Evolutionary conservation across 2,329 filamentous ascomycete genomes (phyloP), one percentile per base, ranked within the genome.

Genomic region (Thermothelomyces thermophilus): DNA sequence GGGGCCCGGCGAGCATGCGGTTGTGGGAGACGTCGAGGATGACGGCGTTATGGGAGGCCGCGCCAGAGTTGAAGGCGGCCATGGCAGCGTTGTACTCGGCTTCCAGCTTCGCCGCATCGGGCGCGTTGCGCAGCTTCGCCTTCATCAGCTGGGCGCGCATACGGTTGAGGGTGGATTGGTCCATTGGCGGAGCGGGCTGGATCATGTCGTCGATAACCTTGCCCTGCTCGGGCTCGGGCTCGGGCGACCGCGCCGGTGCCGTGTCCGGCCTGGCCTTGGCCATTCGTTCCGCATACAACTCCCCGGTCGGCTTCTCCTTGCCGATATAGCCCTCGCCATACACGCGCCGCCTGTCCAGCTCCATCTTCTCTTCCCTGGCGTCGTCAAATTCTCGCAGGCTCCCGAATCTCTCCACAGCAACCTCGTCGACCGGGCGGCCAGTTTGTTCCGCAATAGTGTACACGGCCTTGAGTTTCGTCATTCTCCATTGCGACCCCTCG

Each of bases 61-160:
- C 34, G 17, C 44, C 54, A 30, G 75, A 68, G 13, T 54, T 54
- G 58, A 81, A 83, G 11, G 75, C 73, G 2, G 84, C 79, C 14
- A 86, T 76, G 0, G 89, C 89, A 30, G 77, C 75, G 59, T 90
- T 87, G 70, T 95, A 98, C 58, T 93, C 84, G 17, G 80, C 79
- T 64, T 98, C 89, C 1, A 98, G 77, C 57, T 84, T 77, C 2
- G 80, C 80, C 1, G 82, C 85, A 57, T 95, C 83, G 0, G 88
- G 79, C 0, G 87, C 82, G 14, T 84, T 84, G 53, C 83, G 85
- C 41, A 98, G 72, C 63, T 94, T 95, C 4, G 93, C 93, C 65
- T 94, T 96, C 86, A 98, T 91, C 74, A 97, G 84, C 62, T 93
- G 86, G 0, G 93, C 93, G 57, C 91, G 90, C 43, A 98, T 77